phyloP scores from a whole-genome alignment of 345 rosid species.

The Populus ilicifolia region DNA sequence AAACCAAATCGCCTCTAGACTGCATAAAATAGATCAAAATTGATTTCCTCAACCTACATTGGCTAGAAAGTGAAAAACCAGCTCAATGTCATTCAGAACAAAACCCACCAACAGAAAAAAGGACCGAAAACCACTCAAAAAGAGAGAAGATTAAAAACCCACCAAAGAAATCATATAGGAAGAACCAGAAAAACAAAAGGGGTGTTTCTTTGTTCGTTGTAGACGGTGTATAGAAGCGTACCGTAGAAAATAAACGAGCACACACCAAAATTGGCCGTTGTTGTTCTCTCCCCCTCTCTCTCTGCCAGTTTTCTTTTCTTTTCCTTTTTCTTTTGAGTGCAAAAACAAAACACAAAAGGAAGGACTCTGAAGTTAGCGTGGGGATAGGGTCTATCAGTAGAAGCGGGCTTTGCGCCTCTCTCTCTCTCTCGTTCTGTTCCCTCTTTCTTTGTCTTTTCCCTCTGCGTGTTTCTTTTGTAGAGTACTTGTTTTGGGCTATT shows the following conservation, averaged over 20 bases:
- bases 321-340: neutral
- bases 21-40: neutral
- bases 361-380: constrained; percentile 5
- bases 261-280: neutral
- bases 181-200: too few species aligned
- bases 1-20: neutral
- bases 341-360: neutral
- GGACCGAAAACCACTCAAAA: neutral
- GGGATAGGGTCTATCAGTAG: constrained; percentile 17
- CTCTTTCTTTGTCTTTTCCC: neutral
- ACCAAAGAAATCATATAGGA: neutral
- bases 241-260: neutral
- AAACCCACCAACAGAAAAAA: neutral
- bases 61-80: neutral
- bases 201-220: neutral
- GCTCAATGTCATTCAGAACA: neutral
- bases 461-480: neutral
- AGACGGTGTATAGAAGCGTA: neutral
- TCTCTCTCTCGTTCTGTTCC: neutral
- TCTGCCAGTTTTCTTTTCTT: neutral
- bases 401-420: constrained; percentile 7
- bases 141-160: too few species aligned
- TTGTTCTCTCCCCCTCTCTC: neutral
- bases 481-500: neutral
- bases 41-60: neutral